phyloP scores from a whole-genome alignment of 768 basidiomycete species.

The Gymnopilus junonius region DNA sequence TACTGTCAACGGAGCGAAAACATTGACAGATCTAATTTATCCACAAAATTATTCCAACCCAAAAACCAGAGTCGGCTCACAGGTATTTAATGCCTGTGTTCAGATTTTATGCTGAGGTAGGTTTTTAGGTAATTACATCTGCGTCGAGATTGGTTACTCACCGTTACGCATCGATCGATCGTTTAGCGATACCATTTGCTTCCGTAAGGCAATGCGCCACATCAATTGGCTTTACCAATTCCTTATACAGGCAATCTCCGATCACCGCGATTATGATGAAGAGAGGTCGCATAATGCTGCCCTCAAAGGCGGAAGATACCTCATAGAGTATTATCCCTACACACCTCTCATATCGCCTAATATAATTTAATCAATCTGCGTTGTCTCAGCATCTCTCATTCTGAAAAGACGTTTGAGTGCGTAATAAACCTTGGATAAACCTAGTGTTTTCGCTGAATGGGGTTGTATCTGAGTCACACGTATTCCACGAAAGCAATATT shows the following conservation, averaged over 20 bases:
- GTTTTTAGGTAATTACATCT: not conserved
- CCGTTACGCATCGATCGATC: not conserved
- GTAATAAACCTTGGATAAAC: not conserved
- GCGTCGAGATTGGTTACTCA: not conserved
- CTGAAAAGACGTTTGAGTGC: not conserved
- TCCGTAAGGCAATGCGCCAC: not conserved
- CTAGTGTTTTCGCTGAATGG: not conserved
- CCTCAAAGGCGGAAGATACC: not conserved
- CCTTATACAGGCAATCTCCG: not conserved
- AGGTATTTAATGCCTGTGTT: no score
- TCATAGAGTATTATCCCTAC: not conserved
- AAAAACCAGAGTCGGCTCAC: no score
- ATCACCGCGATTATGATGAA: not conserved
- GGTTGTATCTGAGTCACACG: not conserved
- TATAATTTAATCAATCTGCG: not conserved
- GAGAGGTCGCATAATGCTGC: not conserved
- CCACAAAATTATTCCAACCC: no score
- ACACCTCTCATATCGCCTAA: not conserved
- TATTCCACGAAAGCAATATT: not conserved
- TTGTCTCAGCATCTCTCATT: not conserved
- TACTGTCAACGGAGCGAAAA: no score
- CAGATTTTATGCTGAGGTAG: not conserved
- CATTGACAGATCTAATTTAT: no score
- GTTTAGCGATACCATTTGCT: not conserved
- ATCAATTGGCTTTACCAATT: not conserved